Base-by-base conservation (phyloP, 2,329 filamentous ascomycete genomes). In the Escovopsis sp. region DNA sequence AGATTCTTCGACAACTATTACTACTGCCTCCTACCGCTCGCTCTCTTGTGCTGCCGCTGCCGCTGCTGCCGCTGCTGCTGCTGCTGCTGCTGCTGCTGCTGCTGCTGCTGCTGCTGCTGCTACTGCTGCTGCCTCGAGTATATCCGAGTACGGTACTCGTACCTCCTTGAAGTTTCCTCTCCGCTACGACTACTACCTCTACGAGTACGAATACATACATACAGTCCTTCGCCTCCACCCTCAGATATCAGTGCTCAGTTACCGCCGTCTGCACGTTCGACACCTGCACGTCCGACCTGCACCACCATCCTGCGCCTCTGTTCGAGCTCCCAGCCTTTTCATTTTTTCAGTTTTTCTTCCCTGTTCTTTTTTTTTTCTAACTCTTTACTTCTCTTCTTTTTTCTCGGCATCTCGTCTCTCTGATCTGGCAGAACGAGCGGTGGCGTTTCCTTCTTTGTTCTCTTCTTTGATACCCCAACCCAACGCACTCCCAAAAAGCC, bases 91-190 rank as follows among this genome's bases (percentile, higher is more conserved):
- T 35, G 5, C 33, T 35, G 36, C 39, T 15, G 15, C 15, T 35
- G 33, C 33, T 35, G 33, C 33, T 35, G 5, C 33, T 35, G 36
- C 39, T 34, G 32, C 39, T 34, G 39, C 43, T 45, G 36, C 44
- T 39, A 23, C 35, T 12, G 26, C 19, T 37, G 15, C 11, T 32
- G 37, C 36, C 39, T 19, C 33, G 19, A 15, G 15, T 15, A 15
- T 15, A 15, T 15, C 15, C 15, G 15, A 15, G 15, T 15, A 15
- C 15, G 15, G 15, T 15, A 15, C 15, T 15, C 15, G 15, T 15
- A 15, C 15, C 2, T 15, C 15, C 15, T 15, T 15, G 15, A 15
- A 15, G 15, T 15, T 15, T 15, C 15, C 15, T 15, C 15, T 15
- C 15, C 15, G 15, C 15, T 15, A 15, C 15, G 15, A 15, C 15